Conservation (phyloP, 768 basidiomycete species). For the Collybiopsis confluens region DNA sequence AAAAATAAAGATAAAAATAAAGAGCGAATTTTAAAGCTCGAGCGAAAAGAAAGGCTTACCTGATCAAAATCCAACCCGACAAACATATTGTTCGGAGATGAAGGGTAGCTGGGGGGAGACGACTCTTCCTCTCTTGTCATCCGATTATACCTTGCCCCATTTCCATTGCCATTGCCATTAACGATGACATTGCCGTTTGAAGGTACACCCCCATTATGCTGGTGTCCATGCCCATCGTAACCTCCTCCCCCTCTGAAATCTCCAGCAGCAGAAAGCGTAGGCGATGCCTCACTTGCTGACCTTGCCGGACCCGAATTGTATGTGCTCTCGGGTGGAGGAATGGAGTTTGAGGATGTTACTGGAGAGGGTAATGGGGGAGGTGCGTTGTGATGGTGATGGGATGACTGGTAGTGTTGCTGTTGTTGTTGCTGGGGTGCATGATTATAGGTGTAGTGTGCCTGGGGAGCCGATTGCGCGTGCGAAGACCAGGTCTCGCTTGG, state of each 20-base stretch:
- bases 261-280: conserved; percentile 23
- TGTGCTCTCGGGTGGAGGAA: conserved; percentile 28
- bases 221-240: too few species aligned
- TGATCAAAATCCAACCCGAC: conserved; percentile 3
- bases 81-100: background rate
- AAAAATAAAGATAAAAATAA: background rate
- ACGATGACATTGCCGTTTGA: too few species aligned
- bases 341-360: conserved; percentile 19
- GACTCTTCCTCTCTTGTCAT: background rate
- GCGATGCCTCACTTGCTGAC: conserved; percentile 11
- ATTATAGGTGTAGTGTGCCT: background rate
- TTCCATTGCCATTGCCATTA: conserved; percentile 27
- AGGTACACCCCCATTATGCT: too few species aligned
- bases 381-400: conserved; percentile 14
- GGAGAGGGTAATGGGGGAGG: conserved; percentile 16
- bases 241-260: conserved; percentile 2
- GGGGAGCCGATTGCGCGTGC: background rate
- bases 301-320: conserved; percentile 29
- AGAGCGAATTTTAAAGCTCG: background rate
- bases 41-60: background rate
- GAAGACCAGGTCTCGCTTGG: background rate
- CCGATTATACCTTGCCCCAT: conserved; percentile 15
- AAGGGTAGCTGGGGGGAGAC: conserved; percentile 1
- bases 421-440: conserved; percentile 17
- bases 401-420: conserved; percentile 18